phyloP scores from a whole-genome alignment of 2,329 filamentous ascomycete species.

The Xylaria sp. region DNA sequence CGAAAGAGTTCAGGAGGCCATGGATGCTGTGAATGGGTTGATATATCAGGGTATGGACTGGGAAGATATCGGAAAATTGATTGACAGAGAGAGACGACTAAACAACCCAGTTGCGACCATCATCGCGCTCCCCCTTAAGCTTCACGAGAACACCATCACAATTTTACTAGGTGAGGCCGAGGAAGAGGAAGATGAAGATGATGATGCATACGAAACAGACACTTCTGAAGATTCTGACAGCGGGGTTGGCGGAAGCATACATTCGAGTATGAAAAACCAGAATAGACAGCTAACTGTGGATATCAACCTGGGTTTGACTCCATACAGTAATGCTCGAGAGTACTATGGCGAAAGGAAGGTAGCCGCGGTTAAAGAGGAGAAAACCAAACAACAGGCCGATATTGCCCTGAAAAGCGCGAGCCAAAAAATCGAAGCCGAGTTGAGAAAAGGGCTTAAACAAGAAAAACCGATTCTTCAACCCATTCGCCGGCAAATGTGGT shows the following conservation, averaged over 20 bases:
- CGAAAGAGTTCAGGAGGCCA: constrained; percentile 90
- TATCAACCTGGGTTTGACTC: constrained; percentile 82
- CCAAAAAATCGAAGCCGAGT: constrained; percentile 84
- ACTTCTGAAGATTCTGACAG: constrained; percentile 69
- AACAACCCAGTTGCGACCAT: constrained; percentile 87
- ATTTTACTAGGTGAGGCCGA: constrained; percentile 79
- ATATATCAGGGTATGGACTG: constrained; percentile 97
- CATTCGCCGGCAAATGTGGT: constrained; percentile 88
- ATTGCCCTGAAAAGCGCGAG: constrained; percentile 90
- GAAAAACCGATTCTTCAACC: constrained; percentile 89
- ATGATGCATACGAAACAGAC: constrained; percentile 73
- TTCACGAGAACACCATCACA: constrained; percentile 90
- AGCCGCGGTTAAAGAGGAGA: constrained; percentile 87
- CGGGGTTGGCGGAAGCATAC: constrained; percentile 53
- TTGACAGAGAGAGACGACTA: constrained; percentile 85
- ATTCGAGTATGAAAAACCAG: constrained; percentile 55
- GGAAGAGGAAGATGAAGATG: constrained; percentile 70
- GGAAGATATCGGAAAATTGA: constrained; percentile 87
- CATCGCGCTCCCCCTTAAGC: constrained; percentile 86
- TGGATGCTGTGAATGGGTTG: constrained; percentile 91
- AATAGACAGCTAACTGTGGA: constrained; percentile 77
- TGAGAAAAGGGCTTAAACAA: constrained; percentile 89
- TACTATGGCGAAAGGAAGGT: constrained; percentile 92
- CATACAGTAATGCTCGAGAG: constrained; percentile 88
- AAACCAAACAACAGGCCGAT: constrained; percentile 82